Evolutionary conservation across 352 stramenopile species (phyloP).

Genomic region (Thraustotheca clavata): DNA sequence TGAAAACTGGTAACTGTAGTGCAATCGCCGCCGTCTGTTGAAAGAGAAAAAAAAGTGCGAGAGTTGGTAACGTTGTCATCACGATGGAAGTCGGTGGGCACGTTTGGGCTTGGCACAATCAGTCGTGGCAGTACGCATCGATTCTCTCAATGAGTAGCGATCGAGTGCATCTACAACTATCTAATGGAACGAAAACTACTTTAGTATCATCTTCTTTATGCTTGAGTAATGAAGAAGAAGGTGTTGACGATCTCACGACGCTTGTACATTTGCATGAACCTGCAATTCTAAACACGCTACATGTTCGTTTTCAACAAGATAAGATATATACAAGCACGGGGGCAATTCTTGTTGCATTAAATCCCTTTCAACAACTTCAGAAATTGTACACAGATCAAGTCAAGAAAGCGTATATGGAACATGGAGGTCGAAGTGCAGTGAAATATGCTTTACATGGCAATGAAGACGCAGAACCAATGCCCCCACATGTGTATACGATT

Average conservation of each 20-base stretch:
- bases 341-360: conserved; percentile 18
- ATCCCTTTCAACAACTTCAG: conserved; percentile 18
- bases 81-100: conserved; percentile 57
- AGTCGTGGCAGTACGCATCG: conserved; percentile 35
- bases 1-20: background rate
- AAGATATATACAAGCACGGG: conserved; percentile 19
- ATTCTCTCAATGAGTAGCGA: conserved; percentile 19
- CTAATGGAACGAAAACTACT: background rate
- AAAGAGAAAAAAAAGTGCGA: too few species aligned
- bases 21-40: background rate
- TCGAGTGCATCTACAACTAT: background rate
- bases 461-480: conserved; percentile 29
- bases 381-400: conserved; percentile 1
- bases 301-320: conserved; percentile 11
- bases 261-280: conserved; percentile 25
- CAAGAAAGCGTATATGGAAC: background rate
- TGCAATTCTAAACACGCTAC: conserved; percentile 19
- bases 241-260: conserved; percentile 11
- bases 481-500: conserved; percentile 22
- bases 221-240: background rate
- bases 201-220: background rate
- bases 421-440: too few species aligned
- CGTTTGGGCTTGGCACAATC: conserved; percentile 64
- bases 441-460: too few species aligned
- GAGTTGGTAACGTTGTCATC: background rate